Conservation (phyloP, 495 filamentous ascomycete genomes). For the Aspergillus sparsus region DNA sequence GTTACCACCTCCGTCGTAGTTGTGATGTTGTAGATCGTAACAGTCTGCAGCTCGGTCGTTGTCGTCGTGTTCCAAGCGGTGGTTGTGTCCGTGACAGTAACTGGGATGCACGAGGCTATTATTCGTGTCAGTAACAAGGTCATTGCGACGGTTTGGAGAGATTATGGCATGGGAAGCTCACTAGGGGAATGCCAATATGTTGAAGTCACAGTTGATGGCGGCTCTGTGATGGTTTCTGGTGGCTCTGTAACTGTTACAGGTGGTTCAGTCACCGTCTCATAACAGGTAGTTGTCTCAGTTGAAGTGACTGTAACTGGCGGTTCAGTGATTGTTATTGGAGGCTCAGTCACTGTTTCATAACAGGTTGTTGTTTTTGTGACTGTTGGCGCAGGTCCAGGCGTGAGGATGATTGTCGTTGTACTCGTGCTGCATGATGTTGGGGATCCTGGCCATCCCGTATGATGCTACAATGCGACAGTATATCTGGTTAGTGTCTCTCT, state of each 20-base stretch:
- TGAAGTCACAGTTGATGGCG: background rate
- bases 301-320: background rate
- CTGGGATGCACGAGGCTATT: background rate
- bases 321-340: background rate
- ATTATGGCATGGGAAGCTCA: background rate
- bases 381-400: too few species aligned
- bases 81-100: background rate
- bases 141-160: background rate
- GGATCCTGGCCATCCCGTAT: too few species aligned
- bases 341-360: background rate
- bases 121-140: background rate
- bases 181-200: too few species aligned
- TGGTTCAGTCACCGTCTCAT: background rate
- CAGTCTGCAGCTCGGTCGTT: background rate
- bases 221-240: background rate
- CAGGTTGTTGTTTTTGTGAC: background rate
- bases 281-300: background rate
- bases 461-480: too few species aligned
- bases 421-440: too few species aligned
- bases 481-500: too few species aligned
- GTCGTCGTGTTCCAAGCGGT: background rate
- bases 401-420: too few species aligned
- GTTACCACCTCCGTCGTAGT: background rate
- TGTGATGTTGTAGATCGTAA: background rate
- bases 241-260: background rate